phyloP scores from a whole-genome alignment of 371 early-diverging fungal species.

The Syncephalis fuscata region DNA sequence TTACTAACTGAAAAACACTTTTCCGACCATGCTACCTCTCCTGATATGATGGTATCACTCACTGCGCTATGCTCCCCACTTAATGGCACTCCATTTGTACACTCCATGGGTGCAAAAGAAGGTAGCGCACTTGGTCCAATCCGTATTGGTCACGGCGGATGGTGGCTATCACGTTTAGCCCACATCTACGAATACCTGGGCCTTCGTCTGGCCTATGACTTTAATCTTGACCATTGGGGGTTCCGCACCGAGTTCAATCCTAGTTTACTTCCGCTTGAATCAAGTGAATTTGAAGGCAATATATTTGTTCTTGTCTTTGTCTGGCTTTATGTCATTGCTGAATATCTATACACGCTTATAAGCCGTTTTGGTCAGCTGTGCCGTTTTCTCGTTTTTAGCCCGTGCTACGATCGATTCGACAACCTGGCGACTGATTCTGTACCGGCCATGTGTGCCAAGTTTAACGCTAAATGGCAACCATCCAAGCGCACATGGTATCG shows the following conservation, averaged over 20 bases:
- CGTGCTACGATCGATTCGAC: background rate
- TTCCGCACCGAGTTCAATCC: slow-evolving; percentile 1
- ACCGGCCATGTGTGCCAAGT: no score
- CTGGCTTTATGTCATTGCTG: background rate
- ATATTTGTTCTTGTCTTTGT: background rate
- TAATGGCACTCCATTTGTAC: slow-evolving; percentile 3
- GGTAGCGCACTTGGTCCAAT: background rate
- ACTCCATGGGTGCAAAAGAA: slow-evolving; percentile 1
- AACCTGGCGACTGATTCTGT: background rate
- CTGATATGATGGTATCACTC: slow-evolving; percentile 6
- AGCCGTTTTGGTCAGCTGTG: background rate
- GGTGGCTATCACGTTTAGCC: slow-evolving; percentile 2
- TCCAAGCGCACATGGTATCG: no score
- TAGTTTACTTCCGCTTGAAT: background rate
- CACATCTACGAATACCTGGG: slow-evolving; percentile 7
- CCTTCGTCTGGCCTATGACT: slow-evolving; percentile 2
- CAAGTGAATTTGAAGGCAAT: background rate
- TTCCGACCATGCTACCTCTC: background rate
- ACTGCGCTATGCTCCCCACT: slow-evolving; percentile 7
- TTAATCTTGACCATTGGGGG: slow-evolving; percentile 9
- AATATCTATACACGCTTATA: background rate
- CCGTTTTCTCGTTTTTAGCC: background rate
- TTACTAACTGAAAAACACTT: slow-evolving; percentile 2
- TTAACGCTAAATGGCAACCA: no score
- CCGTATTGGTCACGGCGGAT: slow-evolving; percentile 2